Conservation (phyloP, 306 rosid species). For the Castanea mollissima region DNA sequence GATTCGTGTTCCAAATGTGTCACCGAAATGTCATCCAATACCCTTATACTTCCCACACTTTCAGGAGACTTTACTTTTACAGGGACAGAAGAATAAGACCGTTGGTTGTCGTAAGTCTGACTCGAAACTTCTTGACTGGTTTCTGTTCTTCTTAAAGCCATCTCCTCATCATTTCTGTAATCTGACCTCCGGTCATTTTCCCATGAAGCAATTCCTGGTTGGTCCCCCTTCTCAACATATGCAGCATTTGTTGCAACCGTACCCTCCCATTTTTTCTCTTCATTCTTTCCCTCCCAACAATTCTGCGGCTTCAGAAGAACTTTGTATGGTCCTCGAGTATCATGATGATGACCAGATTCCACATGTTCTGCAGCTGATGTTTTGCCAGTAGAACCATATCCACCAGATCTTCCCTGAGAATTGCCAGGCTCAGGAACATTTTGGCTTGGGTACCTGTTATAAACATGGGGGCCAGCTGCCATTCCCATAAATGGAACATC, state of each 20-base stretch:
- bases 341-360: constrained; percentile 60
- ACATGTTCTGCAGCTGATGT: constrained; percentile 45
- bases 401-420: constrained; percentile 62
- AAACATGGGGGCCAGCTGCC: constrained; percentile 57
- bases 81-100: constrained; percentile 35
- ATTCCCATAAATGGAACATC: constrained; percentile 77
- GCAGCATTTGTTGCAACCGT: constrained; percentile 30
- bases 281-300: constrained; percentile 58
- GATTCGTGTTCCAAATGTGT: constrained; percentile 46
- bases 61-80: constrained; percentile 43
- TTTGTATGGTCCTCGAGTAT: constrained; percentile 70
- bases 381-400: constrained; percentile 50
- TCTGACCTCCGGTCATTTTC: constrained; percentile 64
- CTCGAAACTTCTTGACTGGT: constrained; percentile 44
- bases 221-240: constrained; percentile 40
- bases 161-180: constrained; percentile 41
- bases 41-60: constrained; percentile 32
- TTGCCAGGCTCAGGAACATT: constrained; percentile 54
- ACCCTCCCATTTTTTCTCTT: constrained; percentile 54
- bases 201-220: constrained; percentile 36
- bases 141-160: constrained; percentile 40
- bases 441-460: constrained; percentile 60
- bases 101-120: constrained; percentile 45
- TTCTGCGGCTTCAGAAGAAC: constrained; percentile 82
- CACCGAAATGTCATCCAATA: constrained; percentile 38